Evolutionary conservation across 129 eudicot species (phyloP).

Genomic region (Sambucus nigra): DNA sequence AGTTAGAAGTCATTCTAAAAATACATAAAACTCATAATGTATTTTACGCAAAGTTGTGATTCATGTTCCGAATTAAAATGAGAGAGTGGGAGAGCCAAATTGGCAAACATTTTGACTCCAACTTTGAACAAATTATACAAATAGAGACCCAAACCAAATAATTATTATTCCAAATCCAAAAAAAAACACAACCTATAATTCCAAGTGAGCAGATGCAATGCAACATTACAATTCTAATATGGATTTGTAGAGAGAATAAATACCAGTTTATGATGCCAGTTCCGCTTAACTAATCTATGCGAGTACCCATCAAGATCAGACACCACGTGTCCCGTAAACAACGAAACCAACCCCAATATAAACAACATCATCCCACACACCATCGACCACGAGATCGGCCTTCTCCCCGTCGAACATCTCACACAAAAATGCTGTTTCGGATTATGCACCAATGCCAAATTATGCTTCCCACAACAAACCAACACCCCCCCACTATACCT

Average conservation of each 20-base stretch:
- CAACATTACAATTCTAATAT: neutral
- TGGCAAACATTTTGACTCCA: too few relatives aligned
- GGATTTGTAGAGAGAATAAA: neutral
- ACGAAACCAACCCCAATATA: slow-evolving; percentile 58
- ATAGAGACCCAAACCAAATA: slow-evolving; percentile 6
- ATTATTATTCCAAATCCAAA: neutral
- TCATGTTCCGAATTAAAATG: too few relatives aligned
- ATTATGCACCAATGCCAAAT: slow-evolving; percentile 18
- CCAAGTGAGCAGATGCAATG: too few relatives aligned
- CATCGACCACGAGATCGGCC: slow-evolving; percentile 64
- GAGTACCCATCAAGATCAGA: slow-evolving; percentile 81
- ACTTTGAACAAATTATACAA: neutral
- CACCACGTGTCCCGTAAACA: slow-evolving; percentile 68
- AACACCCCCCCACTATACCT: slow-evolving; percentile 15
- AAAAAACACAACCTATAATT: too few relatives aligned
- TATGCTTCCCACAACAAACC: slow-evolving; percentile 8
- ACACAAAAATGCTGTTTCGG: slow-evolving; percentile 26
- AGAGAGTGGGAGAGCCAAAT: too few relatives aligned
- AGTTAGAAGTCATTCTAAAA: neutral
- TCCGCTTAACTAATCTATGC: slow-evolving; percentile 43
- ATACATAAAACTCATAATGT: neutral
- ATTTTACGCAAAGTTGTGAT: too few relatives aligned
- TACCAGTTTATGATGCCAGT: slow-evolving; percentile 46
- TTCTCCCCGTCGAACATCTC: slow-evolving; percentile 38
- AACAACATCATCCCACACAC: slow-evolving; percentile 79